Evolutionary conservation across 495 filamentous ascomycete genomes (phyloP).

Genomic region (Parachaetomium inaequale): DNA sequence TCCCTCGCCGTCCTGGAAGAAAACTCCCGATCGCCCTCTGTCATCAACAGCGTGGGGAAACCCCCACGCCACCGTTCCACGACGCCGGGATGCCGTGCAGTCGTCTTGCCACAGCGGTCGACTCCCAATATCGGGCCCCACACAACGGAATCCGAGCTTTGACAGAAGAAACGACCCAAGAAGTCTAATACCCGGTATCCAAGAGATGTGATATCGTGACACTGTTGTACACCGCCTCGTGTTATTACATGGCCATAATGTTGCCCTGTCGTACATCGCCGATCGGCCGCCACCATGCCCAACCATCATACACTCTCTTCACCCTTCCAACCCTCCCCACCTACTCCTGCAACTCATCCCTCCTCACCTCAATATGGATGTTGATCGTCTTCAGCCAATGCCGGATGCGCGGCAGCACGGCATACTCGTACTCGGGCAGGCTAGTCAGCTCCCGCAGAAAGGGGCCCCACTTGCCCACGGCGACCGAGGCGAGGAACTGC

Average conservation of each 20-base stretch:
- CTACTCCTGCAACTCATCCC: constrained; percentile 8
- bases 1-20: neutral
- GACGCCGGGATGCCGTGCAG: neutral
- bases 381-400: constrained; percentile 26
- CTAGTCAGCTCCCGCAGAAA: constrained; percentile 36
- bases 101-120: neutral
- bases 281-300: neutral
- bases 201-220: constrained; percentile 8
- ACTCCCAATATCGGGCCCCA: neutral
- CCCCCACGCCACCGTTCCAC: neutral
- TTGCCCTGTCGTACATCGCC: neutral
- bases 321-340: neutral
- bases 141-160: neutral
- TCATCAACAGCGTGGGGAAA: neutral
- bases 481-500: constrained; percentile 7
- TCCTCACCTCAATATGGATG: constrained; percentile 23
- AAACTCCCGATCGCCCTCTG: neutral
- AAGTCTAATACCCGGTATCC: neutral
- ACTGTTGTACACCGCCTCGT: neutral
- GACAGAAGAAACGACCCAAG: neutral
- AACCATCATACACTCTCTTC: neutral
- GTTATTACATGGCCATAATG: no score
- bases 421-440: constrained; percentile 40
- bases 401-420: constrained; percentile 16
- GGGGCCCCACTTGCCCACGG: constrained; percentile 21